Evolutionary conservation across 2,329 filamentous ascomycete genomes (phyloP).

Genomic region (Calonectria fujianensis): DNA sequence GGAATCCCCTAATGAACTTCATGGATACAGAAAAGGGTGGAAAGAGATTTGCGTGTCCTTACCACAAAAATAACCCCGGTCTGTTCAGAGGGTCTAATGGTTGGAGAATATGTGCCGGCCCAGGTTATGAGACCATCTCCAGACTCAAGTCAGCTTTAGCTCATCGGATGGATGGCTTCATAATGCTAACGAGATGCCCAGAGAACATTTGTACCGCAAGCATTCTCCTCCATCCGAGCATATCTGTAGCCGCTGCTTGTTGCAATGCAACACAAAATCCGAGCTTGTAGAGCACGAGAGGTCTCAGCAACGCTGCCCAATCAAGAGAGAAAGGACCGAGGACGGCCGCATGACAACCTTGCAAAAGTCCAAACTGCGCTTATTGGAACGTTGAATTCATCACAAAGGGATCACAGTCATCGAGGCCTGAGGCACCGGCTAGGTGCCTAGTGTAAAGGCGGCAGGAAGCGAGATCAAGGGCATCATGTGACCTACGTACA

Average conservation of each 20-base stretch:
- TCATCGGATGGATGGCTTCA: background rate
- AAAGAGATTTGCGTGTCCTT: background rate
- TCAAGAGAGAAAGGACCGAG: background rate
- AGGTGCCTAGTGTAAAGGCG: no score
- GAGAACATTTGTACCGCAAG: constrained; percentile 5
- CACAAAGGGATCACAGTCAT: no score
- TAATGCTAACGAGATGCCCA: background rate
- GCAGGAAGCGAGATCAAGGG: no score
- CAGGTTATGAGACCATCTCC: background rate
- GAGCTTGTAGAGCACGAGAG: background rate
- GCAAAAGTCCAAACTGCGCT: background rate
- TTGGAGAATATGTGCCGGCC: background rate
- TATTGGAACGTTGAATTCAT: background rate
- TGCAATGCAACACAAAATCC: background rate
- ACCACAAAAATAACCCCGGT: background rate
- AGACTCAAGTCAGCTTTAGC: constrained; percentile 1
- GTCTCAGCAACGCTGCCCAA: background rate
- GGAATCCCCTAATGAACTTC: background rate
- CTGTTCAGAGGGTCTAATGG: background rate
- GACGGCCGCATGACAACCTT: background rate
- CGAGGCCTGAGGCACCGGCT: no score
- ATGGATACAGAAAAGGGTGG: background rate
- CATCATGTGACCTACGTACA: no score
- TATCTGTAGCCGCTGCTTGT: background rate
- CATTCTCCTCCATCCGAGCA: background rate